phyloP scores from a whole-genome alignment of 129 eudicot species.

The Daucus carota region DNA sequence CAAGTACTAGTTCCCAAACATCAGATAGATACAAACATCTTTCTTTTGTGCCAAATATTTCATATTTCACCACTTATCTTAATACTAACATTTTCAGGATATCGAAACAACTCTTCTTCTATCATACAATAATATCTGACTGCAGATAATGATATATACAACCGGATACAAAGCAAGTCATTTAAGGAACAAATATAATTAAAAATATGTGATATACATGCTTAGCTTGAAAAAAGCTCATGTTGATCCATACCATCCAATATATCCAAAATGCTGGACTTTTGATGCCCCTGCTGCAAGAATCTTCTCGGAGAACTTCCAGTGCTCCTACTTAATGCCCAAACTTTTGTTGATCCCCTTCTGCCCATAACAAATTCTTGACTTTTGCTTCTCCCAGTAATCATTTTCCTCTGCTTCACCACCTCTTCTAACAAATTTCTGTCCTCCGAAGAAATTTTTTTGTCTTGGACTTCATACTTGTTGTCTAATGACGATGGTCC shows the following conservation, averaged over 20 bases:
- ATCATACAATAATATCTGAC: neutral
- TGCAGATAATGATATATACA: conserved; percentile 8
- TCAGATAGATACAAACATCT: neutral
- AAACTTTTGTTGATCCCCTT: conserved; percentile 25
- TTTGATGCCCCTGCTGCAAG: conserved; percentile 19
- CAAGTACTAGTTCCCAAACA: too few relatives aligned
- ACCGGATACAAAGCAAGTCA: neutral
- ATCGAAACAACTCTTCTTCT: neutral
- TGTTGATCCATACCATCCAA: conserved; percentile 60
- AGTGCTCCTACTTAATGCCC: conserved; percentile 54
- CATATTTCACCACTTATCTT: neutral
- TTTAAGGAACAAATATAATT: conserved; percentile 6
- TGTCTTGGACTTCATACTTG: conserved; percentile 11
- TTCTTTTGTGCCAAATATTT: neutral
- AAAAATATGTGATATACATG: neutral
- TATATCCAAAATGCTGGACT: conserved; percentile 45
- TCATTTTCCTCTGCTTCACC: conserved; percentile 46
- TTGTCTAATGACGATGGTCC: neutral
- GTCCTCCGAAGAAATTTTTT: conserved; percentile 59
- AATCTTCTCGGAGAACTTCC: conserved; percentile 62
- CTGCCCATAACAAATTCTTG: conserved; percentile 51
- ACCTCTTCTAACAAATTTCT: conserved; percentile 53
- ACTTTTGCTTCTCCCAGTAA: conserved; percentile 79
- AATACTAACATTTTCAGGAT: neutral
- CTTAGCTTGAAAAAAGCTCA: conserved; percentile 14